phyloP scores from a whole-genome alignment of 208 protist genomes.

The Trypanosomatidae sp. region DNA sequence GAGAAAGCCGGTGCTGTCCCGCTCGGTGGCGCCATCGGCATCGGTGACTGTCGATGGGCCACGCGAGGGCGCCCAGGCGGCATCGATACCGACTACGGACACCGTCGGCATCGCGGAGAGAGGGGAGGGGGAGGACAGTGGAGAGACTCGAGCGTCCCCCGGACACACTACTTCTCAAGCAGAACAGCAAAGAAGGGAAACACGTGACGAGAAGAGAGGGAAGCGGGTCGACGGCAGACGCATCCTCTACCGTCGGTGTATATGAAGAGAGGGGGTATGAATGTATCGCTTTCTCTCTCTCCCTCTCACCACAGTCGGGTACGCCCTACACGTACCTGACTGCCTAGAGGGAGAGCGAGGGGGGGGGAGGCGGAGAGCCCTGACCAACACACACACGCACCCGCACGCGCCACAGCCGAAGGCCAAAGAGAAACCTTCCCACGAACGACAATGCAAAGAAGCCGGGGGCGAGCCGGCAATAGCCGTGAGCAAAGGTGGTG shows the following conservation, averaged over 20 bases:
- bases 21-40: not conserved
- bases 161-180: too few species aligned
- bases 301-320: too few species aligned
- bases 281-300: too few species aligned
- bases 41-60: not conserved
- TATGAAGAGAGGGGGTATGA: too few species aligned
- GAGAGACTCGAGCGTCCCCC: too few species aligned
- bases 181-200: too few species aligned
- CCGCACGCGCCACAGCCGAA: too few species aligned
- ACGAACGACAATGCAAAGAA: not conserved
- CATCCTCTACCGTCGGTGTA: too few species aligned
- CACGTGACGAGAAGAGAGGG: too few species aligned
- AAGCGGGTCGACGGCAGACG: too few species aligned
- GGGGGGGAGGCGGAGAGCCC: not conserved
- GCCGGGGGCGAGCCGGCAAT: not conserved
- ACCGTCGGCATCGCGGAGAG: not conserved
- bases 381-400: too few species aligned
- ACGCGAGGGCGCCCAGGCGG: not conserved
- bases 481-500: not conserved
- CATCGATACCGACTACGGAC: conserved; percentile 2
- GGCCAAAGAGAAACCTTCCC: too few species aligned
- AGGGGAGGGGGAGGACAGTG: not conserved
- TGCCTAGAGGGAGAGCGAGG: not conserved
- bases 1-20: conserved; percentile 2
- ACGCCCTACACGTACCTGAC: not conserved